These are phyloP conservation scores for Trametes villosa DNA, from an alignment of 768 basidiomycete species.

Conservation along the genomic window DNA sequence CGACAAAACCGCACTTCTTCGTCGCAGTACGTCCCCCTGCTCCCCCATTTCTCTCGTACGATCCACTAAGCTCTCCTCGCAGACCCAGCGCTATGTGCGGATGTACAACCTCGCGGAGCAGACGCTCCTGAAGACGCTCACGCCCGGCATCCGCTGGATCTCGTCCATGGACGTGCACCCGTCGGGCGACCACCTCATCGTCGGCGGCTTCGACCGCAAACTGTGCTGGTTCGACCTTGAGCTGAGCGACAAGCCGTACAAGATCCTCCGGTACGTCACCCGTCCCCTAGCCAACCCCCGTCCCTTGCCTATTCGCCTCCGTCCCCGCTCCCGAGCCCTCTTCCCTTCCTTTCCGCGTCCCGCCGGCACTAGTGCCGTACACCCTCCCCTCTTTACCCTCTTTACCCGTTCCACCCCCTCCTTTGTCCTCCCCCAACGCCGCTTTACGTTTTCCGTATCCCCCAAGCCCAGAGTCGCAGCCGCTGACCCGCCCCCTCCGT, in stretches of 20 bases:
- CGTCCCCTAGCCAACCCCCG: neutral
- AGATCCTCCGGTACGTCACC: slow-evolving; percentile 77
- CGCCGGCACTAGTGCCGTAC: neutral
- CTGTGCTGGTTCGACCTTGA: slow-evolving; percentile 99
- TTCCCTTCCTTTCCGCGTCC: neutral
- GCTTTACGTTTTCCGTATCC: neutral
- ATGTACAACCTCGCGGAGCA: slow-evolving; percentile 95
- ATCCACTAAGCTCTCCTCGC: slow-evolving; percentile 12
- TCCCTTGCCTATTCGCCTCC: neutral
- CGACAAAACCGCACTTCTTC: slow-evolving; percentile 92
- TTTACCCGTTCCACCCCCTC: neutral
- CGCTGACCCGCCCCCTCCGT: slow-evolving; percentile 8
- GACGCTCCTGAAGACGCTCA: slow-evolving; percentile 90
- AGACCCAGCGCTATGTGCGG: slow-evolving; percentile 97
- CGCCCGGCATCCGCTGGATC: slow-evolving; percentile 96
- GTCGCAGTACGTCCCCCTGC: slow-evolving; percentile 73
- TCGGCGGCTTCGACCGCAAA: slow-evolving; percentile 97
- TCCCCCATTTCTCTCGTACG: slow-evolving; percentile 14
- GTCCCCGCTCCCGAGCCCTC: neutral
- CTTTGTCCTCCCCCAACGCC: neutral
- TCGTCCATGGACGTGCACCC: slow-evolving; percentile 97
- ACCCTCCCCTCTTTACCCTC: neutral
- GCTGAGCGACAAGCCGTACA: slow-evolving; percentile 95
- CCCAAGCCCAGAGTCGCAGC: neutral
- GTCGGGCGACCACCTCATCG: slow-evolving; percentile 93